These are phyloP conservation scores for Paramecium pentaurelia DNA, from an alignment of 73 alveolate species.

Conservation along the genomic window DNA sequence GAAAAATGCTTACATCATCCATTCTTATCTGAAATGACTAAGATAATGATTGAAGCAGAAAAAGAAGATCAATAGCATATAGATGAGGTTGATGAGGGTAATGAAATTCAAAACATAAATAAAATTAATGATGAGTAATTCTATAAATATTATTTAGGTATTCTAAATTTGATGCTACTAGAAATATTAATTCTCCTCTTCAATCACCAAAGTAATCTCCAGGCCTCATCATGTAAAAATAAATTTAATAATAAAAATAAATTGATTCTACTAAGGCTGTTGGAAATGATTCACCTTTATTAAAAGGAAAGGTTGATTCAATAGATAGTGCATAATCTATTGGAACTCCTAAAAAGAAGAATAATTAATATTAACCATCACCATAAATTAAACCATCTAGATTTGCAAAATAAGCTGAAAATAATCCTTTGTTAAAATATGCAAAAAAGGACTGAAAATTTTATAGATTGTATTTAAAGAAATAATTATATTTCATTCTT, in stretches of 20 bases:
- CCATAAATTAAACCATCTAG: conserved; percentile 31
- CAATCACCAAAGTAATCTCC: conserved; percentile 9
- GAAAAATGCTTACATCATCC: conserved; percentile 44
- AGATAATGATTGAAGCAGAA: not conserved
- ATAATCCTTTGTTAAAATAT: conserved; percentile 11
- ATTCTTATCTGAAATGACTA: not conserved
- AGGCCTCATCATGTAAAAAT: not conserved
- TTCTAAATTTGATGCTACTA: not conserved
- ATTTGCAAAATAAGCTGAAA: conserved; percentile 4
- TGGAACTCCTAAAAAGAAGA: conserved; percentile 26
- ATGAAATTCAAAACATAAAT: not conserved
- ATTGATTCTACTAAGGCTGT: not conserved
- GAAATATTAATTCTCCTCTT: not conserved
- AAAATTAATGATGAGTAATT: conserved; percentile 1
- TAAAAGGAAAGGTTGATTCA: conserved; percentile 12
- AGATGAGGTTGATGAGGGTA: not conserved
- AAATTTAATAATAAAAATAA: not conserved
- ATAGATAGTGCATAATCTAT: not conserved
- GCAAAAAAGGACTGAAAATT: conserved; percentile 6
- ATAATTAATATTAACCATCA: not conserved
- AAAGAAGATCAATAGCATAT: not conserved
- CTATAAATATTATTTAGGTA: not conserved
- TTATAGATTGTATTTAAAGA: not conserved
- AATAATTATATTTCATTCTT: not conserved
- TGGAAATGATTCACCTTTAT: not conserved